These are phyloP conservation scores for Huntiella omanensis DNA, from an alignment of 2,329 filamentous ascomycete genomes.

Conservation along the genomic window DNA sequence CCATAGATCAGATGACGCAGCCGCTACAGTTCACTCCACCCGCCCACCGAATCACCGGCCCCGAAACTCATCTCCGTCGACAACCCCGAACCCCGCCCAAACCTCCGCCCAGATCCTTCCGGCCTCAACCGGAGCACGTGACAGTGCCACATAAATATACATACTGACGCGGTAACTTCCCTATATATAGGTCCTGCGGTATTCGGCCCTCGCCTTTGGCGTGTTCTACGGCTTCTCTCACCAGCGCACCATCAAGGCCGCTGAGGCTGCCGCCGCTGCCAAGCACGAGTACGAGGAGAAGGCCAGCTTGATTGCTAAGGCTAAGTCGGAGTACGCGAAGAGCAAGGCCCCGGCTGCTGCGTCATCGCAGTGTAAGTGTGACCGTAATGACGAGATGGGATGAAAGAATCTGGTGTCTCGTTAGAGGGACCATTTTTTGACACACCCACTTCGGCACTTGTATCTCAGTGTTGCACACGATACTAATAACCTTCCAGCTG, in stretches of 20 bases:
- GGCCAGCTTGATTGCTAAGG: constrained; percentile 76
- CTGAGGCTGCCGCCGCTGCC: constrained; percentile 49
- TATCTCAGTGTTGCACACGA: too few relatives aligned
- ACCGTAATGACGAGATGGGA: not conserved
- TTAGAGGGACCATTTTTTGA: too few relatives aligned
- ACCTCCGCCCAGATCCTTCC: too few relatives aligned
- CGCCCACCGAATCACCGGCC: too few relatives aligned
- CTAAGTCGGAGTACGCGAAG: constrained; percentile 78
- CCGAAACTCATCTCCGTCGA: too few relatives aligned
- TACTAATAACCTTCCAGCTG: not conserved
- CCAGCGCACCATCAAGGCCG: constrained; percentile 60
- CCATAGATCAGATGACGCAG: too few relatives aligned
- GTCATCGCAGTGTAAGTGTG: constrained; percentile 15
- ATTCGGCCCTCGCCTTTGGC: constrained; percentile 79
- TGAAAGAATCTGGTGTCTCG: too few relatives aligned
- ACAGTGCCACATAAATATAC: too few relatives aligned
- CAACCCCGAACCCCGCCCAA: too few relatives aligned
- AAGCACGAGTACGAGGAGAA: constrained; percentile 81
- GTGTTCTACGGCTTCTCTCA: constrained; percentile 92
- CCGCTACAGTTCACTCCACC: too few relatives aligned
- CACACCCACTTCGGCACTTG: too few relatives aligned
- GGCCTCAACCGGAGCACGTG: too few relatives aligned
- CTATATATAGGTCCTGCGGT: constrained; percentile 67
- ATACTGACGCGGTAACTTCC: not conserved
- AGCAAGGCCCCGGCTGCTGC: constrained; percentile 36